phyloP scores from a whole-genome alignment of 1,139 yeast genomes.

The Candida albicans region DNA sequence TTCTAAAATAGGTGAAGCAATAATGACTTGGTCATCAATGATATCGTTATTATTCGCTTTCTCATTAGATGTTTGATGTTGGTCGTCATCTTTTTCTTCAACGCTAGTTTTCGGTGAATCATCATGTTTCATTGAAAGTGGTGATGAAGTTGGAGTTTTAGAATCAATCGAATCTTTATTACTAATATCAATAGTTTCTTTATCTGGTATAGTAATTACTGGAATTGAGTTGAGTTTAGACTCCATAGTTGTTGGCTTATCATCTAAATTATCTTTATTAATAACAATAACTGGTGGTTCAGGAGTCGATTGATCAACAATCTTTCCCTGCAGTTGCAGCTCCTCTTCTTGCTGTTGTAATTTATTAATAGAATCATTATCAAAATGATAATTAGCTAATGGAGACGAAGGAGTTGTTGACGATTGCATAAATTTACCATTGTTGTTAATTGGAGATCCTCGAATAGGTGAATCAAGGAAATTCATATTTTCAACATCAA shows the following conservation, averaged over 20 bases:
- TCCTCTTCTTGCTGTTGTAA: background rate
- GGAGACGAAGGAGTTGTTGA: conserved; percentile 1
- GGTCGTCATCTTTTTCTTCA: conserved; percentile 9
- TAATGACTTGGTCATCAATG: conserved; percentile 9
- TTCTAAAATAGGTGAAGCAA: conserved; percentile 26
- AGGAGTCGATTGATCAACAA: too few relatives aligned
- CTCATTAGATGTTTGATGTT: background rate
- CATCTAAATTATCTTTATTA: background rate
- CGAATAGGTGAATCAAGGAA: conserved; percentile 25
- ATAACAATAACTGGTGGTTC: conserved; percentile 5
- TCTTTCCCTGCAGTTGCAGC: background rate
- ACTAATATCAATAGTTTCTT: conserved; percentile 14
- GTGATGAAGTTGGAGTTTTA: conserved; percentile 15
- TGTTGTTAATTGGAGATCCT: background rate
- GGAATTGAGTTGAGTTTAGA: background rate
- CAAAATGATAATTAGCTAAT: conserved; percentile 1
- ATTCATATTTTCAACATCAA: conserved; percentile 54
- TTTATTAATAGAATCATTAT: background rate
- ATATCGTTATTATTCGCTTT: too few relatives aligned
- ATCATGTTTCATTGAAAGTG: conserved; percentile 11
- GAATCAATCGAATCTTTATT: conserved; percentile 8
- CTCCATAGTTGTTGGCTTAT: too few relatives aligned
- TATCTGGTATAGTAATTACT: conserved; percentile 1
- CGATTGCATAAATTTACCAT: background rate
- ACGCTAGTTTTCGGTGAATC: conserved; percentile 15